A percentile compares a stretch with the other conserved stretches of the same genome.
phyloP scores from a whole-genome alignment of 2,329 filamentous ascomycete genomes.

The Diplocarpon rosae region DNA sequence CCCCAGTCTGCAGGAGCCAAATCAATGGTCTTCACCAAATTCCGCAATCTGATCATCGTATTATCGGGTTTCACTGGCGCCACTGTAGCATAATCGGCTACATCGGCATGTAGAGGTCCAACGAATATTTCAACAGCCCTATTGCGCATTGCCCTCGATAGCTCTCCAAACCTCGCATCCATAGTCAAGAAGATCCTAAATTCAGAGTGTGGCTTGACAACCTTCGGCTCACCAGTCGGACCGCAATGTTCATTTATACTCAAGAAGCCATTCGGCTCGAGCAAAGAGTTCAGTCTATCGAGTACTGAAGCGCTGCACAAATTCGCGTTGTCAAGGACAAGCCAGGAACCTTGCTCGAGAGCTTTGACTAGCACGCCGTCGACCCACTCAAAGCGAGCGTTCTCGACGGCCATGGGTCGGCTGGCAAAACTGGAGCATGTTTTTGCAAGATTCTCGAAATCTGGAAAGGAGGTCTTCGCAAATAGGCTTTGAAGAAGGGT shows the following conservation, averaged over 20 bases:
- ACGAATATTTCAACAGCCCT: conserved; percentile 84
- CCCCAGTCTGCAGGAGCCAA: not conserved
- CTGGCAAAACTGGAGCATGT: conserved; percentile 34
- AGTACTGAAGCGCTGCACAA: conserved; percentile 91
- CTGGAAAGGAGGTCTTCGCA: conserved; percentile 32
- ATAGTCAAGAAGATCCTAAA: conserved; percentile 93
- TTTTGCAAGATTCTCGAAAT: conserved; percentile 18
- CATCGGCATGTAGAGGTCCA: conserved; percentile 28
- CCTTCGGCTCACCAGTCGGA: conserved; percentile 65
- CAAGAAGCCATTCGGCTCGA: conserved; percentile 79
- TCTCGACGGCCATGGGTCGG: conserved; percentile 47
- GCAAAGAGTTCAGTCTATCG: conserved; percentile 84
- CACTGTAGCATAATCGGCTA: too few species aligned
- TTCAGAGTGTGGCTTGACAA: conserved; percentile 71
- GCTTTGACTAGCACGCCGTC: conserved; percentile 88
- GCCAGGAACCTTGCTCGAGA: conserved; percentile 76
- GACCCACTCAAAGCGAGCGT: conserved; percentile 88
- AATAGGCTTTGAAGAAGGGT: conserved; percentile 23
- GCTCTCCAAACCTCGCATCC: conserved; percentile 82
- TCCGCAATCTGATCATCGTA: conserved; percentile 22
- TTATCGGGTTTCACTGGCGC: conserved; percentile 15
- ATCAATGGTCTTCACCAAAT: conserved; percentile 15
- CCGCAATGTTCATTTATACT: conserved; percentile 91
- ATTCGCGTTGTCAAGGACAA: conserved; percentile 94
- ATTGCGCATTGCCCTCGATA: conserved; percentile 95